Conservation (phyloP, 1,139 yeast genomes). For the Protomyces arabidopsidicola region DNA sequence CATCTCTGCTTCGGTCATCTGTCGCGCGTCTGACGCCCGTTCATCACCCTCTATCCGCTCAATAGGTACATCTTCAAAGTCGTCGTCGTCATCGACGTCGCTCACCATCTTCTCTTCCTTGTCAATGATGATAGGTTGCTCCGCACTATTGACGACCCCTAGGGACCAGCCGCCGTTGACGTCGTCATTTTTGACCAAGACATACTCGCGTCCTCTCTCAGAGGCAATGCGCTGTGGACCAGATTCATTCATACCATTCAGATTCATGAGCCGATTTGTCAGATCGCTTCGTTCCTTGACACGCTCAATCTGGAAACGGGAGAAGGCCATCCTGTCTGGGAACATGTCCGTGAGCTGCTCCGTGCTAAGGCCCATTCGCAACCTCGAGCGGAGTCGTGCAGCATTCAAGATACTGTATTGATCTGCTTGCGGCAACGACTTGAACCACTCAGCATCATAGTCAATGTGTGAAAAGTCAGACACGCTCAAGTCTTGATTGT, state of each 20-base stretch:
- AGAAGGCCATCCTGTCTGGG: constrained; percentile 82
- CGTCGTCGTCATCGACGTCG: constrained; percentile 32
- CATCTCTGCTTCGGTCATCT: constrained; percentile 24
- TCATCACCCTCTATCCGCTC: constrained; percentile 19
- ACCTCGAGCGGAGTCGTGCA: constrained; percentile 72
- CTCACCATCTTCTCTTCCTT: constrained; percentile 27
- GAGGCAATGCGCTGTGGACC: constrained; percentile 66
- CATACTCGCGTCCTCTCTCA: constrained; percentile 71
- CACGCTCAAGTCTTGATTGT: constrained; percentile 50
- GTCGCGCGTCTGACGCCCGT: background rate
- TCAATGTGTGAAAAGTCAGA: constrained; percentile 40
- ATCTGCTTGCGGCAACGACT: constrained; percentile 59
- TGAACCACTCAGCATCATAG: constrained; percentile 43
- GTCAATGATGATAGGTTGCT: constrained; percentile 26
- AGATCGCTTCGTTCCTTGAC: constrained; percentile 86
- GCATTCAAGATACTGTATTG: constrained; percentile 86
- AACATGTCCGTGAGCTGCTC: constrained; percentile 77
- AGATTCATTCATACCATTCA: constrained; percentile 74
- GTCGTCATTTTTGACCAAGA: constrained; percentile 55
- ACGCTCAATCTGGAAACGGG: constrained; percentile 86
- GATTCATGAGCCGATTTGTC: constrained; percentile 80
- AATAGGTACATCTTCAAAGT: constrained; percentile 46
- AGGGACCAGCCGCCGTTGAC: constrained; percentile 79
- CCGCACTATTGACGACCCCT: constrained; percentile 45
- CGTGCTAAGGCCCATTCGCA: constrained; percentile 90